Evolutionary conservation across 768 basidiomycete species (phyloP).

Genomic region (Rhodotorula diobovata): DNA sequence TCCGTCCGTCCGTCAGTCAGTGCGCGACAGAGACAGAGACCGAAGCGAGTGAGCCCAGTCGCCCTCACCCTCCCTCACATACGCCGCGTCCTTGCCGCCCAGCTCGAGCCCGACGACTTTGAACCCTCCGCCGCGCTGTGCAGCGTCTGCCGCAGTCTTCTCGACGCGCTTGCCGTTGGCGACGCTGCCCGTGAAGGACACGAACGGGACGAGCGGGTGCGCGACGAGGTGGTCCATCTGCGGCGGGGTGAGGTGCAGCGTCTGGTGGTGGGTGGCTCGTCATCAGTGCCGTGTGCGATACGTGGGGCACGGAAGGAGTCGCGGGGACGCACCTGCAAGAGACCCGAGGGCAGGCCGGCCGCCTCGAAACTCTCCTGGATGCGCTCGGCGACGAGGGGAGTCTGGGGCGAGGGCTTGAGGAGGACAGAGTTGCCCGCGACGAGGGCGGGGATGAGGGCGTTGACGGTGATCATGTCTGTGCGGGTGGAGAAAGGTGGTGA

Average conservation of each 20-base stretch:
- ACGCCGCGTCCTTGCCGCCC: slow-evolving; percentile 97
- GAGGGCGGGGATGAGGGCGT: slow-evolving; percentile 85
- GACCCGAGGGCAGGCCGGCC: slow-evolving; percentile 71
- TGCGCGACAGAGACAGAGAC: neutral
- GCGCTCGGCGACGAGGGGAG: slow-evolving; percentile 79
- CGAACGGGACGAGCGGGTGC: slow-evolving; percentile 67
- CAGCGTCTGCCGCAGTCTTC: slow-evolving; percentile 56
- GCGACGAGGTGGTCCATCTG: slow-evolving; percentile 61
- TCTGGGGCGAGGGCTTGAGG: slow-evolving; percentile 94
- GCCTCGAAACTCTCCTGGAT: slow-evolving; percentile 63
- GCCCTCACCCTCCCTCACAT: slow-evolving; percentile 83
- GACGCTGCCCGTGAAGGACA: slow-evolving; percentile 89
- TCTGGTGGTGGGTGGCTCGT: slow-evolving; percentile 46
- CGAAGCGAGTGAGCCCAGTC: no score
- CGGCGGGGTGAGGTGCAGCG: slow-evolving; percentile 65
- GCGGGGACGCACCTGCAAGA: slow-evolving; percentile 50
- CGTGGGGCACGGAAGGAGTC: neutral
- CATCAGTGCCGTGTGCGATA: neutral
- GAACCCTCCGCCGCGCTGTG: slow-evolving; percentile 57
- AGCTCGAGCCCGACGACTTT: slow-evolving; percentile 61
- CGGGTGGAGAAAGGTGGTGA: slow-evolving; percentile 54
- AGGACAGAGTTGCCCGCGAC: slow-evolving; percentile 83
- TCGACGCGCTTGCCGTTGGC: slow-evolving; percentile 69
- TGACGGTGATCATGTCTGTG: slow-evolving; percentile 72
- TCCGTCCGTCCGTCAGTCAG: no score